Evolutionary conservation across 2,329 filamentous ascomycete species (phyloP), one percentile per base, ranked within the genome.

Genomic region (Dichotomopilus funicola): DNA sequence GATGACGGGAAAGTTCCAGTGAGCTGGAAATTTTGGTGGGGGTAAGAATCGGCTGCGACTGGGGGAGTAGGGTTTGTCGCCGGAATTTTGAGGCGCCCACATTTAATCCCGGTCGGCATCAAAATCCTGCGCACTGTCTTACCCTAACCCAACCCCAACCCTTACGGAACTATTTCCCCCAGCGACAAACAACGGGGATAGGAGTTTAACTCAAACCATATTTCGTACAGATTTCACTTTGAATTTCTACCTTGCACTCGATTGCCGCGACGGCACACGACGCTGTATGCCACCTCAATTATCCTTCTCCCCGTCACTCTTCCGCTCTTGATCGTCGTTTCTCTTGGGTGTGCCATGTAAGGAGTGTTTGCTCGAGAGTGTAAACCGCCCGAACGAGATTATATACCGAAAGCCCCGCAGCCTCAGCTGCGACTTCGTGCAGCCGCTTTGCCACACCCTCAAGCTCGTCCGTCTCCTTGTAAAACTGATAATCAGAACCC

Each of bases 311-410:
- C 9, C 40, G 53, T 33, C 89, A 70, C 54, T 87, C 78, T 27
- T 77, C 71, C 5, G 76, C 71, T 2, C 72, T 75, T 81, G 91
- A 44, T 6, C 61, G 62, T 43, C 62, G 53, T 41, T 63, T 64
- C 49, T 65, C 62, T 33, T 56, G 64, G 12, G 53, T 57, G 38
- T 65, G 67, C 73, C 71, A 74, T 1, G 64, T 42, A 43, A 68
- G 58, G 42, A 76, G 63, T 35, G 66, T 65, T 48, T 63, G 63
- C 53, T 77, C 74, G 1, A 76, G 62, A 13, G 67, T 68, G 41
- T 60, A 61, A 4, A 73, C 70, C 6, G 70, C 69, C 9, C 63
- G 63, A 10, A 75, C 60, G 6, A 77, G 60, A 8, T 66, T 69
- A 7, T 51, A 49, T 4, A 73, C 19, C 0, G 70, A 67, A 38